Evolutionary conservation across 768 basidiomycete genomes (phyloP).

Genomic region (Suillus subaureus): DNA sequence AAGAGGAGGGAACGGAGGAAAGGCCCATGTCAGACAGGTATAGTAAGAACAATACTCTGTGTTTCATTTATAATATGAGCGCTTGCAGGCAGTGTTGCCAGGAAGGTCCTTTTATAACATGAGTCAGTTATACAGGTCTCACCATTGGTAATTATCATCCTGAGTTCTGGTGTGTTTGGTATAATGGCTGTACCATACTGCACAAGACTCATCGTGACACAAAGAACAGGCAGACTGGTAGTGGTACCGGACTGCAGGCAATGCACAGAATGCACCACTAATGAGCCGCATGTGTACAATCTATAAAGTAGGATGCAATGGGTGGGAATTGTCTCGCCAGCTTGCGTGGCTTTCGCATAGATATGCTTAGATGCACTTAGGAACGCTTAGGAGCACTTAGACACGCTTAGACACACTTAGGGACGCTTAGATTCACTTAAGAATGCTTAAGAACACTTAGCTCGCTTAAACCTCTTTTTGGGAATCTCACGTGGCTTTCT

Average conservation of each 20-base stretch:
- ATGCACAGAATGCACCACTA: not conserved
- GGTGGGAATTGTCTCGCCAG: no score
- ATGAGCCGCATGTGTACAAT: not conserved
- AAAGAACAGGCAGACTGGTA: not conserved
- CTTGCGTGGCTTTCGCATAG: no score
- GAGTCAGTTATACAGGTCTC: not conserved
- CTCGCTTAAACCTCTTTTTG: no score
- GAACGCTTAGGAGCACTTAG: no score
- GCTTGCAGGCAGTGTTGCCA: not conserved
- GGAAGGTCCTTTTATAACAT: no score
- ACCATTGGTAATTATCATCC: no score
- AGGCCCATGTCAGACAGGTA: not conserved
- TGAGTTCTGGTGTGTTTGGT: not conserved
- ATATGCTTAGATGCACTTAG: no score
- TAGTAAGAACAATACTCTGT: not conserved
- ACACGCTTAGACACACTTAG: no score
- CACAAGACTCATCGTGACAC: not conserved
- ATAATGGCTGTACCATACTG: not conserved
- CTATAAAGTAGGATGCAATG: no score
- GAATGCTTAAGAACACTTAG: no score
- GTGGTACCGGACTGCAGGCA: not conserved
- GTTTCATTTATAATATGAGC: constrained; percentile 1
- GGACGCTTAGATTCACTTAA: no score
- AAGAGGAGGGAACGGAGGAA: not conserved
- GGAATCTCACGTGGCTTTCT: no score